These are phyloP conservation scores for Styphnolobium japonicum DNA, from an alignment of 306 rosid genomes.

Conservation along the genomic window DNA sequence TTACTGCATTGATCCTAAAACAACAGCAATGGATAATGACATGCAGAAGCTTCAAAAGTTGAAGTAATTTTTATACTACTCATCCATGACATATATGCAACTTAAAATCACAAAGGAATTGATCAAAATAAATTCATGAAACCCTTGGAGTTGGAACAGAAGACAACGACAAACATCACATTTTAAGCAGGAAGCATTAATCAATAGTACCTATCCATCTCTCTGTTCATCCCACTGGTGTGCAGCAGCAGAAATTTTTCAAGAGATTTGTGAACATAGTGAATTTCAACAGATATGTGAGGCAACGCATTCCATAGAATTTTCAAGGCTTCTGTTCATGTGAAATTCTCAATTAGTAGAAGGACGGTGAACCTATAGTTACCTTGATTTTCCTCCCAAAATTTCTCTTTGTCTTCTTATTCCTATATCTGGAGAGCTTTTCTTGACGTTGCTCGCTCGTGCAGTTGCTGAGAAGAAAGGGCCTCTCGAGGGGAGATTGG, in stretches of 20 bases:
- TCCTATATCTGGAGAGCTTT: constrained; percentile 88
- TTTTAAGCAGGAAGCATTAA: background rate
- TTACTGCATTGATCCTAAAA: background rate
- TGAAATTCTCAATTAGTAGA: background rate
- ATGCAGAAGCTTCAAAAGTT: background rate
- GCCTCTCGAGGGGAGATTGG: constrained; percentile 60
- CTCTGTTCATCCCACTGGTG: background rate
- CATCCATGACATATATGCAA: background rate
- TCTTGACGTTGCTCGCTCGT: constrained; percentile 78
- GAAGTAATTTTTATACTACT: background rate
- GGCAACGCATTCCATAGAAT: background rate
- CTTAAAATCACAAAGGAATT: background rate
- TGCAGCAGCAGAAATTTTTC: background rate
- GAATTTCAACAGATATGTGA: background rate
- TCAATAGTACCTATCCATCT: background rate
- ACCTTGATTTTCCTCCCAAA: constrained; percentile 98
- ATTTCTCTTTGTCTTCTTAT: constrained; percentile 86
- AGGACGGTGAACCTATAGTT: background rate
- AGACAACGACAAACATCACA: background rate
- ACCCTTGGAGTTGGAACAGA: background rate
- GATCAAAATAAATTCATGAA: background rate
- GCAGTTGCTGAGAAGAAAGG: constrained; percentile 62
- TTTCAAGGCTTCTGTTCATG: background rate
- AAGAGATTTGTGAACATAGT: background rate
- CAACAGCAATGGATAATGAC: background rate